Percentiles rank a stretch among this genome's conserved stretches.
Conservation (phyloP, 768 basidiomycete species). For the Ramaria rubella region DNA sequence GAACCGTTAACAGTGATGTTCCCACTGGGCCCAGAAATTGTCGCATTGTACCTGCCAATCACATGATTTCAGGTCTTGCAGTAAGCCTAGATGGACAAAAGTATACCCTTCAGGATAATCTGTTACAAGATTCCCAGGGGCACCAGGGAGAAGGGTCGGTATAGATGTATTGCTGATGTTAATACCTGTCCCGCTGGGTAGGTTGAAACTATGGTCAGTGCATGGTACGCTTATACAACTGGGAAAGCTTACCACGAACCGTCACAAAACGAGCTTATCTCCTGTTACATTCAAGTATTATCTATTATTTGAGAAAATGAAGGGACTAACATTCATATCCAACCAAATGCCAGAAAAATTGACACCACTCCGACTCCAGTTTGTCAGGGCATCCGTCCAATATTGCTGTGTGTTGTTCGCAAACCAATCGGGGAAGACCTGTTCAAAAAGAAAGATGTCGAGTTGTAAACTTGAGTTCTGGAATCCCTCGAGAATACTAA, state of each 20-base stretch:
- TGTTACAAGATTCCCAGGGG: conserved; percentile 43
- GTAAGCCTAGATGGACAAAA: neutral
- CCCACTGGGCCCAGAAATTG: conserved; percentile 59
- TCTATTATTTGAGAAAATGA: neutral
- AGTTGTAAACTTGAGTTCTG: too few species aligned
- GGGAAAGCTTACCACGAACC: conserved; percentile 57
- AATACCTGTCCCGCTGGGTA: conserved; percentile 49
- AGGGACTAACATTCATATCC: conserved; percentile 46
- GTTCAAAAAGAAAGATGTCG: neutral
- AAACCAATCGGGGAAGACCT: conserved; percentile 63
- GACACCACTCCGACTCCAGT: conserved; percentile 49
- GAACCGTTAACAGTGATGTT: conserved; percentile 69
- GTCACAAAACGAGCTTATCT: conserved; percentile 57
- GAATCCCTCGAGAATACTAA: conserved; percentile 21
- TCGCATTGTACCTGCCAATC: conserved; percentile 49
- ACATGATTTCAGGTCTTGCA: neutral
- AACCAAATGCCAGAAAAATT: conserved; percentile 61
- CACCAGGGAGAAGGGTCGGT: conserved; percentile 53
- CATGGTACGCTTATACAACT: too few species aligned
- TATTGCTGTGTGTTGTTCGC: conserved; percentile 42
- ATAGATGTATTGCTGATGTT: conserved; percentile 48
- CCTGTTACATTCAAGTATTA: too few species aligned
- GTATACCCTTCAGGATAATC: conserved; percentile 66
- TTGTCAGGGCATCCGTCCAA: conserved; percentile 56
- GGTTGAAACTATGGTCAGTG: too few species aligned